Base-by-base conservation (phyloP, 1,139 yeast species). In the Pichia sp. region DNA sequence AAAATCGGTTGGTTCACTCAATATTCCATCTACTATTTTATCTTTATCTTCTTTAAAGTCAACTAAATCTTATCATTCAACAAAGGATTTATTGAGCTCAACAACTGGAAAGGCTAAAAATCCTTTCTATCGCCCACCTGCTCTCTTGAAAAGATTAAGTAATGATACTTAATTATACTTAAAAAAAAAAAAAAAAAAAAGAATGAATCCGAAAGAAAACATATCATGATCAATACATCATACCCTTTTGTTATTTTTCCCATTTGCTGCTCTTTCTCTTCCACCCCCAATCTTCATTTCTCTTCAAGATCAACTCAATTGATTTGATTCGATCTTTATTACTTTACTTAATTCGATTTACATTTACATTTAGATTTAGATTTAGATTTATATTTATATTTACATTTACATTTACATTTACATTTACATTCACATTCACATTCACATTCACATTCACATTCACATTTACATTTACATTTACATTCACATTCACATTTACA, bases 51-150 rank as follows among this genome's bases (percentile, higher is more conserved):
- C 45, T n/a, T 20, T 20, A 24, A 41, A 26, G n/a, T n/a, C n/a
- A n/a, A n/a, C n/a, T n/a, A n/a, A n/a, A 18, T 12, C 39, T 16
- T 5, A 18, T 16, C 24, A 20, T 6, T 27, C 42, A 12, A 5
- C n/a, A 6, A 16, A 15, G 15, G 4, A 20, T 13, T 6, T 35
- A 7, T 7, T 41, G 20, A 41, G 41, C 13, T 57, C 47, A 42
- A 38, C 12, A n/a, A 15, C 3, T 18, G 36, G 27, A 9, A 49
- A 37, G 29, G 50, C 61, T 15, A 55, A 50, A 0, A 59, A 59
- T 38, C 62, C 62, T 1, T 59, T 59, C 40, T 59, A 59, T 48
- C 54, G 47, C 25, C 62, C 62, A 20, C 60, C 62, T 11, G 61
- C 50, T 11, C 52, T 58, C 20, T 44, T 59, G 22, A 56, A 57